Conservation (phyloP, 768 basidiomycete genomes). For the Phaeotremella fagi region DNA sequence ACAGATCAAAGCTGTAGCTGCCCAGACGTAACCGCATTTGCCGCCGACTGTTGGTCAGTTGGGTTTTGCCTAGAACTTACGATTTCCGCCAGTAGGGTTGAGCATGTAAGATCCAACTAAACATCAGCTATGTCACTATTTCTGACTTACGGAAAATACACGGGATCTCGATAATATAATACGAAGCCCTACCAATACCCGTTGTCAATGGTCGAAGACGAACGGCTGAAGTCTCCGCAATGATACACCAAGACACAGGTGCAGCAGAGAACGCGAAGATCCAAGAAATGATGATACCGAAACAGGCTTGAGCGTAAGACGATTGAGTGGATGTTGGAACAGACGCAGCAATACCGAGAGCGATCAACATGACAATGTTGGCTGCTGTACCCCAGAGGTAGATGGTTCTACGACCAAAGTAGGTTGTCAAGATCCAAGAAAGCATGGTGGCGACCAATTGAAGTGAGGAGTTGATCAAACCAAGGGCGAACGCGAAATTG, state of each 20-base stretch:
- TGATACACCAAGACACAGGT: slow-evolving; percentile 29
- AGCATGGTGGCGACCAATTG: slow-evolving; percentile 24
- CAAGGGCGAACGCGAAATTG: slow-evolving; percentile 32
- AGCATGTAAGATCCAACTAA: slow-evolving; percentile 36
- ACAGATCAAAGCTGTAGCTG: slow-evolving; percentile 20
- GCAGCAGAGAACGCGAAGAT: slow-evolving; percentile 33
- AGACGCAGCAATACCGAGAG: slow-evolving; percentile 37
- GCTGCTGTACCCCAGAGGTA: slow-evolving; percentile 37
- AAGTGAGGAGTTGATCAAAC: slow-evolving; percentile 39
- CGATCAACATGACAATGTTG: slow-evolving; percentile 32
- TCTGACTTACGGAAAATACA: slow-evolving; percentile 26
- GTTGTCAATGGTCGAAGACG: slow-evolving; percentile 36
- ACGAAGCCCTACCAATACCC: slow-evolving; percentile 37
- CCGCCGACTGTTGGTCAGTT: slow-evolving; percentile 17
- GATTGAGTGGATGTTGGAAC: slow-evolving; percentile 15
- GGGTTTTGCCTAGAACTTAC: slow-evolving; percentile 5
- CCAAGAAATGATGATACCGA: slow-evolving; percentile 36
- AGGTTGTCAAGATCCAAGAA: slow-evolving; percentile 38
- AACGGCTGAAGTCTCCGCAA: slow-evolving; percentile 36
- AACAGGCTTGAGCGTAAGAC: slow-evolving; percentile 28
- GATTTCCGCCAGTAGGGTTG: slow-evolving; percentile 33
- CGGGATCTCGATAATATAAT: slow-evolving; percentile 40
- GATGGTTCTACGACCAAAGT: slow-evolving; percentile 38
- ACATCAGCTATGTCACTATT: neutral
- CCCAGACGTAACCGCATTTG: slow-evolving; percentile 41